These are phyloP conservation scores for Ceratobasidium sp. DNA, from an alignment of 1,284 basidiomycete genomes.

Conservation along the genomic window DNA sequence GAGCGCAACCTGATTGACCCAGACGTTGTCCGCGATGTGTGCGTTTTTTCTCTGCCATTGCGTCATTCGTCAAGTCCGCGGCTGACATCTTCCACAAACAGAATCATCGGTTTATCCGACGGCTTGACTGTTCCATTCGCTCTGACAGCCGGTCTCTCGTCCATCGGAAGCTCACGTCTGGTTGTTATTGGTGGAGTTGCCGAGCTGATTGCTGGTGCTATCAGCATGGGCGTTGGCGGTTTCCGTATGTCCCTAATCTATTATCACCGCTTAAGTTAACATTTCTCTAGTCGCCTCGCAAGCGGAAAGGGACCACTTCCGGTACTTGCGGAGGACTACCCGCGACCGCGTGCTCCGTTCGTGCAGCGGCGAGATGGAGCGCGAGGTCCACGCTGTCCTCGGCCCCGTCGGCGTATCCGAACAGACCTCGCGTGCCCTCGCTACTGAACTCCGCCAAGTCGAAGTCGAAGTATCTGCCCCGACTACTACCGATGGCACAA, in stretches of 20 bases:
- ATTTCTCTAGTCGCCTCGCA: slow-evolving; percentile 74
- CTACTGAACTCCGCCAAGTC: slow-evolving; percentile 70
- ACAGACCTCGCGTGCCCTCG: slow-evolving; percentile 76
- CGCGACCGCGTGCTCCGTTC: slow-evolving; percentile 81
- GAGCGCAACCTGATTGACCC: slow-evolving; percentile 81
- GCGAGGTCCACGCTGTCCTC: slow-evolving; percentile 88
- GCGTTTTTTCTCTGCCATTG: slow-evolving; percentile 48
- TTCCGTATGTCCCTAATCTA: slow-evolving; percentile 59
- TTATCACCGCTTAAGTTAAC: too few relatives aligned
- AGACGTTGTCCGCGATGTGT: slow-evolving; percentile 84
- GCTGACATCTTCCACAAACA: slow-evolving; percentile 48
- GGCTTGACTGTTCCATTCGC: slow-evolving; percentile 96
- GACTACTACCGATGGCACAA: not conserved
- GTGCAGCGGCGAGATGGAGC: slow-evolving; percentile 92
- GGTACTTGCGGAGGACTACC: slow-evolving; percentile 76
- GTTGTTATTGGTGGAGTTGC: slow-evolving; percentile 91
- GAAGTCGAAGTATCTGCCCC: slow-evolving; percentile 55
- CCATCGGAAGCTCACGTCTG: slow-evolving; percentile 82
- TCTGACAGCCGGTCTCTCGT: slow-evolving; percentile 86
- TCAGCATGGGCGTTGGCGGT: slow-evolving; percentile 94
- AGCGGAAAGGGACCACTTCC: slow-evolving; percentile 93
- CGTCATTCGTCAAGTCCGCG: not conserved
- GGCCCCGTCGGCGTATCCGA: slow-evolving; percentile 88
- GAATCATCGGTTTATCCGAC: slow-evolving; percentile 92
- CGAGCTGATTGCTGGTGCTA: slow-evolving; percentile 92